Percentiles rank a stretch among this genome's conserved stretches.
These are phyloP conservation scores for Aspergillus quadrilineatus DNA, from an alignment of 2,329 filamentous ascomycete species.

Conservation along the genomic window DNA sequence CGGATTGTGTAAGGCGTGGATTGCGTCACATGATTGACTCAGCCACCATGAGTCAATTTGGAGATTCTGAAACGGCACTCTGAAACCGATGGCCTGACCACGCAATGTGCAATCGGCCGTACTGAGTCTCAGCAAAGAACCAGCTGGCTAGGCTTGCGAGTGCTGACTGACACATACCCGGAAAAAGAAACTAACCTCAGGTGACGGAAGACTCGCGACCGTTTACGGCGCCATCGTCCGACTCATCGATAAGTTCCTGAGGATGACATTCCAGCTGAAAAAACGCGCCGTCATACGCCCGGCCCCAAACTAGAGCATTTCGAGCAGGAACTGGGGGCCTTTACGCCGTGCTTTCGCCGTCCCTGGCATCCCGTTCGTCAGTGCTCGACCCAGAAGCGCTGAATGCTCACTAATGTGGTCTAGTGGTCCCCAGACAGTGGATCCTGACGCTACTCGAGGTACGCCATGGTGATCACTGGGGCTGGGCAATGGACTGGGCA, in stretches of 20 bases:
- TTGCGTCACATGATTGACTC: background rate
- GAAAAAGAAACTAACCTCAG: no score
- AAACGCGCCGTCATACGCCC: background rate
- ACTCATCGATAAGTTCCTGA: no score
- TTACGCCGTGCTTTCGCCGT: background rate
- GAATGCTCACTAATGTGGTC: background rate
- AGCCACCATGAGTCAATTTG: conserved; percentile 3
- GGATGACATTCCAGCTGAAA: background rate
- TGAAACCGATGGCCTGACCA: background rate
- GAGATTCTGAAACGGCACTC: background rate
- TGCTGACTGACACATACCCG: no score
- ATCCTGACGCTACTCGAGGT: background rate
- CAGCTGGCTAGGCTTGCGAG: no score
- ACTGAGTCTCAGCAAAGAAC: no score
- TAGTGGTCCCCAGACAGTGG: background rate
- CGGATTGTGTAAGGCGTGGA: background rate
- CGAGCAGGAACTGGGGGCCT: background rate
- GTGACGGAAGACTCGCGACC: no score
- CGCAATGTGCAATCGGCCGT: background rate
- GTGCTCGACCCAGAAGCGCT: background rate
- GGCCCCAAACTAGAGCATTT: background rate
- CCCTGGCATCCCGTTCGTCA: background rate
- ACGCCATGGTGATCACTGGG: background rate
- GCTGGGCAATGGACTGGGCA: background rate
- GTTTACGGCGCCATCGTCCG: no score